Evolutionary conservation across 805 yeast species (phyloP).

Genomic region (Ogataea nitratoaversa): DNA sequence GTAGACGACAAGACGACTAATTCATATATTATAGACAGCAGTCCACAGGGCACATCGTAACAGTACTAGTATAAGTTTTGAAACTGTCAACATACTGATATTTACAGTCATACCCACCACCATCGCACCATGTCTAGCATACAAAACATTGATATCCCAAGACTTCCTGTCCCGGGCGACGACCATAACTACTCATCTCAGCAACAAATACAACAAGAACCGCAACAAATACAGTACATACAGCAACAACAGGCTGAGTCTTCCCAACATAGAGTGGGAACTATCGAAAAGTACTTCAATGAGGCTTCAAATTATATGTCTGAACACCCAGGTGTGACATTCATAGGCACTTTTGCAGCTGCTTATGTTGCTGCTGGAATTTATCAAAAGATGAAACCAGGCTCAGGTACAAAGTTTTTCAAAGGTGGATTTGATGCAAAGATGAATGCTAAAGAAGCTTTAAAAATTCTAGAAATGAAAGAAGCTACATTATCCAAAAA

Average conservation of each 20-base stretch:
- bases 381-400: constrained; percentile 64
- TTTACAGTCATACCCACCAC: too few species aligned
- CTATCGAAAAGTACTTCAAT: constrained; percentile 63
- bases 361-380: constrained; percentile 65
- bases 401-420: constrained; percentile 57
- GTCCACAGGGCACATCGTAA: too few species aligned
- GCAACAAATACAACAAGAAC: not conserved
- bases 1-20: too few species aligned
- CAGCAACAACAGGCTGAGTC: constrained; percentile 18
- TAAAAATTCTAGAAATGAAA: constrained; percentile 72
- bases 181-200: not conserved
- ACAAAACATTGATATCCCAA: constrained; percentile 48
- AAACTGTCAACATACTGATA: too few species aligned
- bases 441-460: constrained; percentile 85
- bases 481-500: constrained; percentile 61
- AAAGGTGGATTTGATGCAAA: constrained; percentile 92
- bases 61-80: too few species aligned
- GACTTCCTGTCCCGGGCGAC: constrained; percentile 55
- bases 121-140: constrained; percentile 21
- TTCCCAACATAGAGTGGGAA: constrained; percentile 29
- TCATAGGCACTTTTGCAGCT: constrained; percentile 62
- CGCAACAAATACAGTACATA: constrained; percentile 5
- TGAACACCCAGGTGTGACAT: constrained; percentile 72
- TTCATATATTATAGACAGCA: too few species aligned
- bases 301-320: constrained; percentile 55